These are phyloP conservation scores for Aureobasidium sp. DNA, from an alignment of 2,329 filamentous ascomycete species.

Conservation along the genomic window DNA sequence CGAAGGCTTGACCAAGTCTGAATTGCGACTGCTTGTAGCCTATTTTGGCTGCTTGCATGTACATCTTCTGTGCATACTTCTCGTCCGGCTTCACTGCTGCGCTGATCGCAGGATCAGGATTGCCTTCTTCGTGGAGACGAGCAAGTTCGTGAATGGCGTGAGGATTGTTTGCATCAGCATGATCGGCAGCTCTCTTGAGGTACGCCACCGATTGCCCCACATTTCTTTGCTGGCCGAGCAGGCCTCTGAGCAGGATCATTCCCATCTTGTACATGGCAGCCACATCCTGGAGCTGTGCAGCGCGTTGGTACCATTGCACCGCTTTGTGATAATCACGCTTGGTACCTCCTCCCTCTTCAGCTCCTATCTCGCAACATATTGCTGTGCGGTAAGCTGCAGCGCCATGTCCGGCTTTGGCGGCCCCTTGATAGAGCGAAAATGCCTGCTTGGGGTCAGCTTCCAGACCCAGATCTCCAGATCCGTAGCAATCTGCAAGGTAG, in stretches of 20 bases:
- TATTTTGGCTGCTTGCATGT: constrained; percentile 74
- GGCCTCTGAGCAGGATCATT: constrained; percentile 87
- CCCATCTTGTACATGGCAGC: constrained; percentile 98
- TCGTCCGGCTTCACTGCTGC: constrained; percentile 76
- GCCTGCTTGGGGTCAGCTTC: constrained; percentile 85
- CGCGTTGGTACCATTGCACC: constrained; percentile 96
- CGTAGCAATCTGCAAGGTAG: constrained; percentile 81
- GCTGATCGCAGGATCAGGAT: constrained; percentile 42
- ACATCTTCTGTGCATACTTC: constrained; percentile 68
- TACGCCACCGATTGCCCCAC: constrained; percentile 79
- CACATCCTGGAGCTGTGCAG: constrained; percentile 79
- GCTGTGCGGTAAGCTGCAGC: constrained; percentile 88
- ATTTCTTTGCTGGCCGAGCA: constrained; percentile 76
- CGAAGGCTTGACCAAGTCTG: constrained; percentile 76
- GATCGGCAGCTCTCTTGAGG: constrained; percentile 87
- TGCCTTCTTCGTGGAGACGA: constrained; percentile 54
- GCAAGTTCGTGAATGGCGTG: constrained; percentile 87
- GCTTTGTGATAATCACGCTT: constrained; percentile 85
- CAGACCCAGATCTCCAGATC: constrained; percentile 68
- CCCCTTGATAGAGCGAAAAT: constrained; percentile 85
- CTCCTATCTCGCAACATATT: constrained; percentile 93
- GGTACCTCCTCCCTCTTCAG: constrained; percentile 89
- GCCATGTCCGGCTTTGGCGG: constrained; percentile 79
- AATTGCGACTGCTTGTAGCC: constrained; percentile 96
- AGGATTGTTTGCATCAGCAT: constrained; percentile 80